These are phyloP conservation scores for Dendrobium officinale DNA, from an alignment of 106 monocot genomes.

Conservation along the genomic window DNA sequence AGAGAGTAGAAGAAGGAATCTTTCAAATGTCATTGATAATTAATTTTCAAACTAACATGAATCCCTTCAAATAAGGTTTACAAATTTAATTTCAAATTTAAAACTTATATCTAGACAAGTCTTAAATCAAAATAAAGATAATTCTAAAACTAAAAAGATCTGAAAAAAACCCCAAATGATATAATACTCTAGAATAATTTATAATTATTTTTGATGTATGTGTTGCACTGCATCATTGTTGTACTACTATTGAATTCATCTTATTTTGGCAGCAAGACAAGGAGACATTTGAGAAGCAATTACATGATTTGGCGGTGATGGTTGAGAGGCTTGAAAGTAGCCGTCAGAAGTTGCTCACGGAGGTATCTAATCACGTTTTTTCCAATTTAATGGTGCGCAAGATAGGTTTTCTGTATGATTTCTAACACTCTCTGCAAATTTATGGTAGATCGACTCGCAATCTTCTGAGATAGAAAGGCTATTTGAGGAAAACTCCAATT, in stretches of 20 bases:
- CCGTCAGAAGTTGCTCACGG: slow-evolving; percentile 77
- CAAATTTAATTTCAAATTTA: no score
- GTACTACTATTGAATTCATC: background rate
- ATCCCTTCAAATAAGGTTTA: no score
- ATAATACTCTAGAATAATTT: background rate
- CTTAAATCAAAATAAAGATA: no score
- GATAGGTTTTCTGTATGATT: slow-evolving; percentile 2
- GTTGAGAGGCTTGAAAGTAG: slow-evolving; percentile 91
- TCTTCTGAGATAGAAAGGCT: slow-evolving; percentile 31
- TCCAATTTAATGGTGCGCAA: background rate
- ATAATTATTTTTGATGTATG: background rate
- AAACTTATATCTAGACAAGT: no score
- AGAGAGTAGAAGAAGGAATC: no score
- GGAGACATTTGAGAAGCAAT: slow-evolving; percentile 71
- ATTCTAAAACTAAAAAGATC: no score
- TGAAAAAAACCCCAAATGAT: no score
- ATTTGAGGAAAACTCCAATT: slow-evolving; percentile 26
- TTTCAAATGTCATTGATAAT: no score
- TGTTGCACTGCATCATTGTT: background rate
- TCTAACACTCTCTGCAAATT: background rate
- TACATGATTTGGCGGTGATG: slow-evolving; percentile 96
- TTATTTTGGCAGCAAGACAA: slow-evolving; percentile 55
- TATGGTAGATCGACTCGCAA: slow-evolving; percentile 61
- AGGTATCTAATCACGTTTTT: slow-evolving; percentile 36
- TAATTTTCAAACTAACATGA: no score